Evolutionary conservation across 1,284 basidiomycete genomes (phyloP).

Genomic region (Microbotryum silenes-acaulis): DNA sequence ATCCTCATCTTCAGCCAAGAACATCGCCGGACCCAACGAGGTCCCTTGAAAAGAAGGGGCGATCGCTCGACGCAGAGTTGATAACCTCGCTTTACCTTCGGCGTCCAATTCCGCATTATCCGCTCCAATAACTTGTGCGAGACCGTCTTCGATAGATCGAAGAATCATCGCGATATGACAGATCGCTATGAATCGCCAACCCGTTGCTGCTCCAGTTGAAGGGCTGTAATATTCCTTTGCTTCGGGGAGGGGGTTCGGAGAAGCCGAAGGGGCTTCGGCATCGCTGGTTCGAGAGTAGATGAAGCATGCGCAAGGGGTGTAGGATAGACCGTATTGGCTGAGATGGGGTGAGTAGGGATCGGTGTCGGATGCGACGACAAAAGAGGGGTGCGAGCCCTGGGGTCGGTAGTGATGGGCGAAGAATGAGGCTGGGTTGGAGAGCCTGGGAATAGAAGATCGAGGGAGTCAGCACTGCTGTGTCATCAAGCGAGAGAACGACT

Average conservation of each 20-base stretch:
- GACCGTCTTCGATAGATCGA: conserved; percentile 9
- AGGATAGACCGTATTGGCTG: conserved; percentile 22
- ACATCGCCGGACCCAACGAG: conserved; percentile 26
- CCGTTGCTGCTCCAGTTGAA: conserved; percentile 16
- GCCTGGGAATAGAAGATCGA: conserved; percentile 11
- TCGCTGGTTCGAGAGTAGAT: conserved; percentile 30
- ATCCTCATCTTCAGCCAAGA: conserved; percentile 14
- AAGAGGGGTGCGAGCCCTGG: conserved; percentile 16
- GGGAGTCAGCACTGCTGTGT: background rate
- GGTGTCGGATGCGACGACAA: conserved; percentile 30
- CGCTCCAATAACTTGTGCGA: background rate
- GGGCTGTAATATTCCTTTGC: conserved; percentile 23
- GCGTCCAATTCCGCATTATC: background rate
- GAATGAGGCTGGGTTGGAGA: conserved; percentile 23
- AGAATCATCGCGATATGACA: conserved; percentile 31
- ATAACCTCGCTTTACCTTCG: background rate
- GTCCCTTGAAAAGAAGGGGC: conserved; percentile 30
- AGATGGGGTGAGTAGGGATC: conserved; percentile 5
- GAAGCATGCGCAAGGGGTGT: conserved; percentile 32
- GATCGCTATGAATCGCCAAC: conserved; percentile 26
- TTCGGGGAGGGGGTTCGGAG: background rate
- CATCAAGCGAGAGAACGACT: background rate
- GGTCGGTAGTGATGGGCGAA: conserved; percentile 28
- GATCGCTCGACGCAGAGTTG: background rate
- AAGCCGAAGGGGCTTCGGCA: conserved; percentile 10